Conservation (phyloP, 805 yeast genomes). For the Vanderwaltozyma yarrowii region DNA sequence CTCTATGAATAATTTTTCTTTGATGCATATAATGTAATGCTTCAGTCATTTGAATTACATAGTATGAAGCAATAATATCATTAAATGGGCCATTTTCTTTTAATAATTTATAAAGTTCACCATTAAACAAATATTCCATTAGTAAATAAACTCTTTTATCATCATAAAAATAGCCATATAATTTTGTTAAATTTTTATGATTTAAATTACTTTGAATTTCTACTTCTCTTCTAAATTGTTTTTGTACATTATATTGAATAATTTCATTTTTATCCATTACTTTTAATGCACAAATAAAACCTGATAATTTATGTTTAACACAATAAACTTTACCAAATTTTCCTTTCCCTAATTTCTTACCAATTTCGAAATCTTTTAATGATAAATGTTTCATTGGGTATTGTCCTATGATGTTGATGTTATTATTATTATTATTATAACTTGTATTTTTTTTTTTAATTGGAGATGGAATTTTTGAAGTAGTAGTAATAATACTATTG, state of each 20-base stretch:
- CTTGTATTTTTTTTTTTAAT: neutral
- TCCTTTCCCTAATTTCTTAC: constrained; percentile 83
- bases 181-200: constrained; percentile 70
- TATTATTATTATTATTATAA: neutral
- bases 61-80: constrained; percentile 65
- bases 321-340: constrained; percentile 90
- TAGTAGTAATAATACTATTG: neutral
- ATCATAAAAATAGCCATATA: constrained; percentile 83
- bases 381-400: constrained; percentile 6
- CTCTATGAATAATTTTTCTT: constrained; percentile 80
- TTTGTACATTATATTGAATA: constrained; percentile 62
- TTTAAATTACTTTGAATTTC: constrained; percentile 76
- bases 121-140: constrained; percentile 74
- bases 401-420: neutral
- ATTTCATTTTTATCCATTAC: constrained; percentile 82
- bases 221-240: constrained; percentile 81
- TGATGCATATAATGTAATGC: constrained; percentile 72
- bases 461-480: constrained; percentile 1
- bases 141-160: constrained; percentile 68
- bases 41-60: constrained; percentile 71
- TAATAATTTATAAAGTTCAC: constrained; percentile 73
- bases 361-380: constrained; percentile 66
- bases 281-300: constrained; percentile 81
- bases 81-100: constrained; percentile 54
- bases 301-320: constrained; percentile 63